Evolutionary conservation across 2,329 filamentous ascomycete genomes (phyloP).

Genomic region (Geoglossum cookeanum): DNA sequence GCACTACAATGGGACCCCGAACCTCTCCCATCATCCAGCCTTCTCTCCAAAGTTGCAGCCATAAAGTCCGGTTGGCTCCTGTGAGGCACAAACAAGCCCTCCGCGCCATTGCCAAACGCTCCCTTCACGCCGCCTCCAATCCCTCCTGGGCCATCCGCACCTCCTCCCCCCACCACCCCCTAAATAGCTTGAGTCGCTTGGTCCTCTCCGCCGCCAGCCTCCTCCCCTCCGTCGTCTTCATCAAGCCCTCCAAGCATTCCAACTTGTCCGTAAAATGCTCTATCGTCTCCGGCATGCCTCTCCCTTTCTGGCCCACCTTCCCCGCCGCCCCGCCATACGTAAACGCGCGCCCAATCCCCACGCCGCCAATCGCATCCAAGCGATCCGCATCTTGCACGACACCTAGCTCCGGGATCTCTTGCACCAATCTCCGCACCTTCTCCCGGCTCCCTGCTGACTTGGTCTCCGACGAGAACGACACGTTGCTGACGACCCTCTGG

Average conservation of each 20-base stretch:
- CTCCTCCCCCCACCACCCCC: conserved; percentile 32
- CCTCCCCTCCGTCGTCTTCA: conserved; percentile 37
- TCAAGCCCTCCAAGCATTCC: conserved; percentile 38
- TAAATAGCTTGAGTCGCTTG: conserved; percentile 28
- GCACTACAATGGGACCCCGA: too few relatives aligned
- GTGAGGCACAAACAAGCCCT: too few relatives aligned
- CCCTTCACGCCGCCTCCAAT: too few relatives aligned
- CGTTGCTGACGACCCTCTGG: conserved; percentile 52
- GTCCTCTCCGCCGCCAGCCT: conserved; percentile 30
- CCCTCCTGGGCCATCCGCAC: too few relatives aligned
- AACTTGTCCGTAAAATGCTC: conserved; percentile 64
- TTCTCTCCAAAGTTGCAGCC: too few relatives aligned
- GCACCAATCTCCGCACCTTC: conserved; percentile 41
- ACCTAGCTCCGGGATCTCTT: conserved; percentile 49
- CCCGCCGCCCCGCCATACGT: conserved; percentile 50
- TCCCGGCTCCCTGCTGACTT: conserved; percentile 32
- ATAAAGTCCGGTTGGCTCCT: too few relatives aligned
- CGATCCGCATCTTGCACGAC: conserved; percentile 86
- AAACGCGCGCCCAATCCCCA: conserved; percentile 65
- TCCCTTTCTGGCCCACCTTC: conserved; percentile 12
- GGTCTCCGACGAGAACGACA: conserved; percentile 60
- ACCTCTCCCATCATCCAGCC: too few relatives aligned
- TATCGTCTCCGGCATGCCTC: conserved; percentile 41
- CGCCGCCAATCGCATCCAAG: conserved; percentile 74
- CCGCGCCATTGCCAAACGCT: too few relatives aligned